Base-by-base conservation (phyloP, 1,284 basidiomycete species). In the Irpex sp. region DNA sequence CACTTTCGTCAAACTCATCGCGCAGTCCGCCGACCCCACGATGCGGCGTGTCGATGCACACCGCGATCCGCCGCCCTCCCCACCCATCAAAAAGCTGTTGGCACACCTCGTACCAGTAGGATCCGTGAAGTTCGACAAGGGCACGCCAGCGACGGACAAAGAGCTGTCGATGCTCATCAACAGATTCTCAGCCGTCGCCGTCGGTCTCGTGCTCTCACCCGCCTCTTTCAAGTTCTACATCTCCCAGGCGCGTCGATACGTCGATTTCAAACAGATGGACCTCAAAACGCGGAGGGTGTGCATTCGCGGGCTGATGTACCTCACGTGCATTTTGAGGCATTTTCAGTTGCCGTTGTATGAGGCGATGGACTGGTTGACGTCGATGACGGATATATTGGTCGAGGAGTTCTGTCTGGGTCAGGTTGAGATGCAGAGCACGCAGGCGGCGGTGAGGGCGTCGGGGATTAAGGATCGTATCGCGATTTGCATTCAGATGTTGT, bases 91-190 rank as follows among this genome's bases (percentile, higher is more conserved):
- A 67, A 88, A 93, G 66, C 75, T 97, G 14, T 79, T 95, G 52
- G 87, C 91, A n/a, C 78, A 93, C 37, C 84, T 89, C 21, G 83
- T 90, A 9, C 93, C 96, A 0, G 82, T 95, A 19, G 84, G 88
- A 3, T 78, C 83, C 8, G 80, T 94, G 2, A 79, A 85, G 1
- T 90, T 89, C 72, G 82, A 82, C 14, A 82, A 84, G 57, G 74
- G 78, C 35, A 71, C 75, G 16, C 79, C 85, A 4, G 85, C 87
- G 0, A 79, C 80, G 0, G 66, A 72, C 3, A 77, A 82, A 36
- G 85, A 92, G 58, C 79, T 93, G 2, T 91, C 93, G 0, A 88
- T 89, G 78, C 80, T 98, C 10, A 88, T 91, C 73, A 98, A 98
- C 73, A 88, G 96, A 28, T 89, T 94, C 69, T 85, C 85, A 51